Evolutionary conservation across 345 rosid genomes (phyloP).

Genomic region (Eucalyptus regnans): DNA sequence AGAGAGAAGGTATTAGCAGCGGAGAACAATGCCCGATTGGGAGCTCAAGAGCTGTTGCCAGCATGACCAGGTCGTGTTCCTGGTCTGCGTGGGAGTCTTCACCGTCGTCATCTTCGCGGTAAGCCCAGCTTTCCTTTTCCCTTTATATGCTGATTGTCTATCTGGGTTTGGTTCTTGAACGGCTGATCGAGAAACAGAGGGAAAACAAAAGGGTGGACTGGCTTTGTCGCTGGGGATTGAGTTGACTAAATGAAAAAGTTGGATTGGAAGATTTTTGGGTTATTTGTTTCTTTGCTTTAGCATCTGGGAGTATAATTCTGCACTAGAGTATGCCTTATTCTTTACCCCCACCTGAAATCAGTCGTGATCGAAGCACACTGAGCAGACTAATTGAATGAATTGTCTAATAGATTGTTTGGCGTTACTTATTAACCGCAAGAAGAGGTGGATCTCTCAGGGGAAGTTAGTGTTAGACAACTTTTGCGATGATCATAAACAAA

Average conservation of each 20-base stretch:
- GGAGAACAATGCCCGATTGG: constrained; percentile 41
- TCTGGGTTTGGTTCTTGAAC: neutral
- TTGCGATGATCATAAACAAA: neutral
- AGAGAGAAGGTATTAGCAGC: neutral
- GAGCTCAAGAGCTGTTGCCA: constrained; percentile 79
- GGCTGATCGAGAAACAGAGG: neutral
- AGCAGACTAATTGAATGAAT: neutral
- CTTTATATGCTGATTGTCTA: neutral
- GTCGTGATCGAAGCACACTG: neutral
- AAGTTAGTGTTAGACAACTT: neutral
- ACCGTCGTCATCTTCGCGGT: constrained; percentile 81
- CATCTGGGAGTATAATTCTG: neutral
- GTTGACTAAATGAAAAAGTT: neutral
- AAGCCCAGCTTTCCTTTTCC: neutral
- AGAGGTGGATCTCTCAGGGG: neutral
- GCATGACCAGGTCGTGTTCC: constrained; percentile 49
- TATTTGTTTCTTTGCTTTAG: neutral
- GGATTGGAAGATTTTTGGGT: neutral
- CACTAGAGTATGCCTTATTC: neutral
- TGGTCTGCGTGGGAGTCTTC: constrained; percentile 66
- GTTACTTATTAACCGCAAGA: neutral
- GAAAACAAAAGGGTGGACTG: neutral
- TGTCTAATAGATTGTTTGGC: neutral
- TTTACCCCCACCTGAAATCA: neutral
- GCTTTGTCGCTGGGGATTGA: neutral